These are phyloP conservation scores for Aspergillus sp. DNA, from an alignment of 2,329 filamentous ascomycete species.

Conservation along the genomic window DNA sequence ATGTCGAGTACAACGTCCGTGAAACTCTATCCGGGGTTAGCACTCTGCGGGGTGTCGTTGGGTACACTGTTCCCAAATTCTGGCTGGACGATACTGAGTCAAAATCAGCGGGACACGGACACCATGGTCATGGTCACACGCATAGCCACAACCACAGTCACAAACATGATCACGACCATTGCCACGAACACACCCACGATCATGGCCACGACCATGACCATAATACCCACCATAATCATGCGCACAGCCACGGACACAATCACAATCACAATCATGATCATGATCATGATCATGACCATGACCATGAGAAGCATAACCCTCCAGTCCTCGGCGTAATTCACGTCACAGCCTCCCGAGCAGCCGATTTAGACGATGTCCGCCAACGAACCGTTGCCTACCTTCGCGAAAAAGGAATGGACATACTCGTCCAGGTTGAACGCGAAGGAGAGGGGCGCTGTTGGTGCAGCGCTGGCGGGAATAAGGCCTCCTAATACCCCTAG, in stretches of 20 bases:
- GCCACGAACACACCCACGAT: constrained; percentile 32
- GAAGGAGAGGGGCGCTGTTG: constrained; percentile 74
- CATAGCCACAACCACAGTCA: constrained; percentile 35
- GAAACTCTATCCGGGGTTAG: constrained; percentile 83
- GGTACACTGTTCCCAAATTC: constrained; percentile 86
- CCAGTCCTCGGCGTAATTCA: constrained; percentile 81
- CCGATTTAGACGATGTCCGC: constrained; percentile 81
- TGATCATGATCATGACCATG: constrained; percentile 27
- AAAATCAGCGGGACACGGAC: constrained; percentile 43
- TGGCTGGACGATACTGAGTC: constrained; percentile 77
- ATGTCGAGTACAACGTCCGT: constrained; percentile 84
- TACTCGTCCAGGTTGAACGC: constrained; percentile 84
- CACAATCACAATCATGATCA: constrained; percentile 33
- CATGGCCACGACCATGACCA: constrained; percentile 36
- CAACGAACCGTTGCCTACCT: constrained; percentile 76
- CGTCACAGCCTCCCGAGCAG: constrained; percentile 72
- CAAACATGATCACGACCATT: constrained; percentile 34
- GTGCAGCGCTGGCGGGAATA: constrained; percentile 59
- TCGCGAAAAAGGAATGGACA: constrained; percentile 72
- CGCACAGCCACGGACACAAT: constrained; percentile 32
- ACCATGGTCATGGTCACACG: constrained; percentile 38
- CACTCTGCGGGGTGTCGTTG: constrained; percentile 79
- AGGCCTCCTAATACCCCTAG: background rate
- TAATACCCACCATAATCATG: constrained; percentile 30
- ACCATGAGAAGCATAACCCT: constrained; percentile 24